Evolutionary conservation across 768 basidiomycete species (phyloP), one percentile per base, ranked within the genome.

Genomic region (Termitomyces sp.): DNA sequence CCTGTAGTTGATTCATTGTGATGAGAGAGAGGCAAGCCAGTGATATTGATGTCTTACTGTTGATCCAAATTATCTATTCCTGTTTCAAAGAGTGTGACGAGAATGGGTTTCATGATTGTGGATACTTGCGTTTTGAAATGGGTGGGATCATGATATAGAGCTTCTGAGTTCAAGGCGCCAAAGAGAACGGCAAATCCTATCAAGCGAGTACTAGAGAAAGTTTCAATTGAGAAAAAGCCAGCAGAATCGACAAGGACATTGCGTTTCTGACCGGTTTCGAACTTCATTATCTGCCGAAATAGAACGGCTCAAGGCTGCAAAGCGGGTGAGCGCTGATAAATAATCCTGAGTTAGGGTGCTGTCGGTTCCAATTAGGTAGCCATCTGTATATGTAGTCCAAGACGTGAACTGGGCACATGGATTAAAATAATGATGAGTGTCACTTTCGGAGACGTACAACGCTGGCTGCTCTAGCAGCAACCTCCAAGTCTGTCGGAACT

Each of bases 301-400:
- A 5, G 71, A 72, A 55, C 73, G 77, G 56, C 89, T 85, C 62
- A 90, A 76, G 12, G 67, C 67, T 9, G 88, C 74, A 66, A 96
- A 93, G 57, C 76, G 81, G 11, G 70, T 71, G 37, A 96, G 78
- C 30, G 84, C 80, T 8, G 79, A 76, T 32, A 91, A 71, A 69
- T 96, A 96, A 55, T 85, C 79, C 27, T 76, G 74, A 0, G 91
- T 89, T 48, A 91, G 73, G 30, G 66, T 71, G 54, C 80, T 81
- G 65, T 96, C 94, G 12, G 86, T 82, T 27, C 89, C 91, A 59
- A 95, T 84, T 40, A 89, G 75, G 53, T 85, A 85, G 0, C 93
- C 92, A 62, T 95, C 88, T 21, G 94, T 93, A 62, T 86, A 97
- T 16, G 94, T 94, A 19, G 89, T 88, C 88, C 92, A 98, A 1